Evolutionary conservation across 2,329 filamentous ascomycete species (phyloP), one percentile per base, ranked within the genome.

Genomic region (Neurospora sp.): DNA sequence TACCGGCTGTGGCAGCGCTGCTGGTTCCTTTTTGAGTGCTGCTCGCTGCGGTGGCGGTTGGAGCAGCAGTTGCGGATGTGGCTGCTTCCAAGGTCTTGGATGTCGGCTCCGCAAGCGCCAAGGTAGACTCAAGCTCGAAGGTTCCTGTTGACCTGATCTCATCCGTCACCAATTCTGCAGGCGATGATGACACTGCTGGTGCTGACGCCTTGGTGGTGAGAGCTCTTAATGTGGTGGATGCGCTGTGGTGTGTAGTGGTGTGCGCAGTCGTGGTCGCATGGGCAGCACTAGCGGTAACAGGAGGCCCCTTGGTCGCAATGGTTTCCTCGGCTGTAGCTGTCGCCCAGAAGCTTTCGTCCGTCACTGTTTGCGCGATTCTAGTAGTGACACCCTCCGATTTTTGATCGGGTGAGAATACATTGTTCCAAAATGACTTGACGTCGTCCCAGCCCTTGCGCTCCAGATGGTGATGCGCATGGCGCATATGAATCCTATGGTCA

Each of bases 1-100:
- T 87, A 71, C 96, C 96, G 62, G 93, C 94, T 80, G 93, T 96
- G 57, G 81, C 78, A 38, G 81, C 85, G 8, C 74, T 70, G 71
- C 77, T 76, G 57, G 71, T 81, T 77, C 70, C 85, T 78, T 68
- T 78, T 57, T 52, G 70, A 57, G 37, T 67, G 66, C 46, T 72
- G 68, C 57, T 69, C 37, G 71, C 73, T 74, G 67, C 69, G 72
- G 67, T 75, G 71, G 73, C 46, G 3, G 67, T 66, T 11, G 71
- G 71, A 2, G 74, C 69, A 15, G 72, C 66, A 39, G 73, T 73
- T 40, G 70, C 33, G 1, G 77, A 70, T 33, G 73, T 69, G 33
- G 76, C 10, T 33, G 71, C n/a, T 2, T 65, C 67, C 1, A 66
- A 17, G 11, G 57, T n/a, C n/a, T 41, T 41, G 2, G 66, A 43